Evolutionary conservation across 169 alveolate genomes (phyloP), one percentile per base, ranked within the genome.

Genomic region (Plasmodium adleri): DNA sequence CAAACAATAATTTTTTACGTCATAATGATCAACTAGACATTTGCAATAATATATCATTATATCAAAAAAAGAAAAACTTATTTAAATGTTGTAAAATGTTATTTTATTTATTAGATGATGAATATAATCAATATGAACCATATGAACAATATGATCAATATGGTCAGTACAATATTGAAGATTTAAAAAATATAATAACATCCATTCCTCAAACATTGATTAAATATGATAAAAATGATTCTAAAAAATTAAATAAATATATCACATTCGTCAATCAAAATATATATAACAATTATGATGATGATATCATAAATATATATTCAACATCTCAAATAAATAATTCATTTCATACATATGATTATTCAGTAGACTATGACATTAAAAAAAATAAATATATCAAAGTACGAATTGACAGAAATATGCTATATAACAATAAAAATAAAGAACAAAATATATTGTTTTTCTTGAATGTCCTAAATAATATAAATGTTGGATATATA

Each of bases 401-500:
- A 7, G 52, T 75, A n/a, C 22, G 43, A 20, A 62, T 75, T 50
- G 49, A 15, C n/a, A 62, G 74, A 66, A 62, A 15, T 26, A 60
- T 66, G 28, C 54, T 75, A 75, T 60, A 45, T 22, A 26, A 15
- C 15, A 75, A 66, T 12, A 62, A 22, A 13, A 39, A 75, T 39
- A 28, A 12, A 15, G 28, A 62, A 7, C 7, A 50, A n/a, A 75
- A 62, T 75, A 39, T 39, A 6, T 50, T 52, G 13, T 67, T 20
- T 62, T 75, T 75, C n/a, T 52, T 75, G 62, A 52, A 45, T n/a
- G 17, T 20, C 26, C n/a, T 59, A 15, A 47, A 59, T 8, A 66
- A 52, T 13, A 75, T 66, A 62, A 45, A 62, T 22, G 63, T 75
- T 50, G 88, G 88, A 47, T 75, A 75, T 66, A 64, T 60, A 26